phyloP scores from a whole-genome alignment of 371 early-diverging fungal genomes.

The Globomyces sp. region DNA sequence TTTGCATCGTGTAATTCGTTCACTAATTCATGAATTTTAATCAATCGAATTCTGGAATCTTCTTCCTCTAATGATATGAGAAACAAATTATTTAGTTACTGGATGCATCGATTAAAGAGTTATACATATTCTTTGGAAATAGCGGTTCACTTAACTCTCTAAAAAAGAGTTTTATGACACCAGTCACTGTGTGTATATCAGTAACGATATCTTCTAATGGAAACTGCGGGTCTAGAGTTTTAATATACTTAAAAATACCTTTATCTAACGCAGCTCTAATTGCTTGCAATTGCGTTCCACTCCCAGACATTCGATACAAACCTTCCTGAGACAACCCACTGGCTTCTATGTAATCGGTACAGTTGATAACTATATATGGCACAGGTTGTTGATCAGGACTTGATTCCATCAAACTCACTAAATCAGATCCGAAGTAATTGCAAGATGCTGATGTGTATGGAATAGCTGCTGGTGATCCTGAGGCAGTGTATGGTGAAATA shows the following conservation, averaged over 20 bases:
- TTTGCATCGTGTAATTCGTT: conserved; percentile 74
- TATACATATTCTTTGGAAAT: conserved; percentile 63
- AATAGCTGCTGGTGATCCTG: not conserved
- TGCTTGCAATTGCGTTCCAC: conserved; percentile 63
- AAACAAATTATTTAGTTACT: conserved; percentile 38
- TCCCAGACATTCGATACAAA: conserved; percentile 82
- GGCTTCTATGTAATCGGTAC: conserved; percentile 73
- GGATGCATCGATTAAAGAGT: conserved; percentile 66
- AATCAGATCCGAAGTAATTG: conserved; percentile 64
- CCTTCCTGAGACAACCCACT: conserved; percentile 59
- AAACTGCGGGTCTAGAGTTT: conserved; percentile 37
- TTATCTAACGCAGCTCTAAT: conserved; percentile 69
- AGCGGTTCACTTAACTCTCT: conserved; percentile 87
- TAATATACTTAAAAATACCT: not conserved
- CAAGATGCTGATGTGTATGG: not conserved
- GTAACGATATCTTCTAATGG: conserved; percentile 54
- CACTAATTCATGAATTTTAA: conserved; percentile 61
- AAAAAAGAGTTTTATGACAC: conserved; percentile 87
- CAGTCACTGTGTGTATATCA: conserved; percentile 77
- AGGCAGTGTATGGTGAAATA: not conserved
- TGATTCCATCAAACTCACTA: conserved; percentile 54
- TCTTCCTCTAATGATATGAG: conserved; percentile 44
- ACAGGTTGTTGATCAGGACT: conserved; percentile 62
- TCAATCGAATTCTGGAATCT: conserved; percentile 59
- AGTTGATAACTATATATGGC: conserved; percentile 71